phyloP scores from a whole-genome alignment of 371 early-diverging fungal species.

The Cokeromyces recurvatus region DNA sequence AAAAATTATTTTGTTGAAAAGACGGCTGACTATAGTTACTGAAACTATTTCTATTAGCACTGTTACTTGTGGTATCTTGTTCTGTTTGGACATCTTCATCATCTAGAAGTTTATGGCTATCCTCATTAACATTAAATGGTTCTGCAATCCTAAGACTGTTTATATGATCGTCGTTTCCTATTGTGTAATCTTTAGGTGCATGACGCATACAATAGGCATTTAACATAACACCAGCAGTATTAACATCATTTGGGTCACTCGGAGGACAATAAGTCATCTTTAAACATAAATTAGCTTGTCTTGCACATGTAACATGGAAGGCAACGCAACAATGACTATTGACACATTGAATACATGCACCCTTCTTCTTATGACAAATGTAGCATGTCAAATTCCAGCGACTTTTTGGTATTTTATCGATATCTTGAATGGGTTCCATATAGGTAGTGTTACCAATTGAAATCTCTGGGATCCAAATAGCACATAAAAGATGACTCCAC shows the following conservation, averaged over 20 bases:
- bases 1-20: too few species aligned
- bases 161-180: too few species aligned
- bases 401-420: conserved; percentile 82
- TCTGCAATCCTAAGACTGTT: too few species aligned
- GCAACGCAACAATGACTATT: conserved; percentile 84
- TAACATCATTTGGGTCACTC: conserved; percentile 16
- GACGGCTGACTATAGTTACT: too few species aligned
- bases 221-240: conserved; percentile 52
- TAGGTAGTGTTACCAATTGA: conserved; percentile 83
- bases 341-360: conserved; percentile 95
- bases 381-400: conserved; percentile 88
- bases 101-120: too few species aligned
- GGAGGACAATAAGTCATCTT: too few species aligned
- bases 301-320: conserved; percentile 95
- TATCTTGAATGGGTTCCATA: conserved; percentile 96
- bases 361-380: conserved; percentile 79
- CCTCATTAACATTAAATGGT: too few species aligned
- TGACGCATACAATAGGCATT: conserved; percentile 83
- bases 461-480: conserved; percentile 96
- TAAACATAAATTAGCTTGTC: conserved; percentile 85
- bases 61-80: too few species aligned
- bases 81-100: too few species aligned
- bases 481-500: conserved; percentile 97
- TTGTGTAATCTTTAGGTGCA: conserved; percentile 69
- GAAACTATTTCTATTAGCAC: too few species aligned